These are phyloP conservation scores for Nemania sp. DNA, from an alignment of 2,329 filamentous ascomycete genomes.

Conservation along the genomic window DNA sequence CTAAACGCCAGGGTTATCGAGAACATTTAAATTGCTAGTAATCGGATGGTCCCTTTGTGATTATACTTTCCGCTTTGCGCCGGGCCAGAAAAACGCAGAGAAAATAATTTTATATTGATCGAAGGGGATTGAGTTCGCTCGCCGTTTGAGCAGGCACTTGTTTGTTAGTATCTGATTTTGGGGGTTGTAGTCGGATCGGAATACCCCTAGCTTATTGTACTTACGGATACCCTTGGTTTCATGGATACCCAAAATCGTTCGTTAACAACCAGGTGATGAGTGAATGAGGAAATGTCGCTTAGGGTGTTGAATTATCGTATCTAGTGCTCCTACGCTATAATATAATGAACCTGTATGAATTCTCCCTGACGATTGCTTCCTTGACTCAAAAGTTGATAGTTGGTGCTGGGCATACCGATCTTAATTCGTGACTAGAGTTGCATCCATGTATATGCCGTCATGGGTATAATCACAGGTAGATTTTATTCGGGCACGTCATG, in stretches of 20 bases:
- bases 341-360: conserved; percentile 26
- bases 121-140: background rate
- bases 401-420: background rate
- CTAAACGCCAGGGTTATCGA: conserved; percentile 86
- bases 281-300: conserved; percentile 8
- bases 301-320: background rate
- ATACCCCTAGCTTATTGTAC: conserved; percentile 36
- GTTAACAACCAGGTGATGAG: conserved; percentile 35
- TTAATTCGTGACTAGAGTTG: background rate
- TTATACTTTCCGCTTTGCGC: background rate
- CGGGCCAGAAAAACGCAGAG: background rate
- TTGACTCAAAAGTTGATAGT: background rate
- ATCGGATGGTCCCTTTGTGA: background rate
- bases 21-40: conserved; percentile 75
- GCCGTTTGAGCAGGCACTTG: background rate
- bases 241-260: conserved; percentile 51
- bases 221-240: conserved; percentile 43
- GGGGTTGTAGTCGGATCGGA: conserved; percentile 25
- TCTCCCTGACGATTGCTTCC: background rate
- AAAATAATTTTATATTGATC: conserved; percentile 4
- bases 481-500: conserved; percentile 15
- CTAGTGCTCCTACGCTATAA: conserved; percentile 23
- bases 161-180: conserved; percentile 15
- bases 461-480: background rate
- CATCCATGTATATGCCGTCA: background rate